A percentile compares a stretch with the other conserved stretches of the same genome.
Conservation (phyloP, 164 flowering plant genomes). For the Litsea cubeba region DNA sequence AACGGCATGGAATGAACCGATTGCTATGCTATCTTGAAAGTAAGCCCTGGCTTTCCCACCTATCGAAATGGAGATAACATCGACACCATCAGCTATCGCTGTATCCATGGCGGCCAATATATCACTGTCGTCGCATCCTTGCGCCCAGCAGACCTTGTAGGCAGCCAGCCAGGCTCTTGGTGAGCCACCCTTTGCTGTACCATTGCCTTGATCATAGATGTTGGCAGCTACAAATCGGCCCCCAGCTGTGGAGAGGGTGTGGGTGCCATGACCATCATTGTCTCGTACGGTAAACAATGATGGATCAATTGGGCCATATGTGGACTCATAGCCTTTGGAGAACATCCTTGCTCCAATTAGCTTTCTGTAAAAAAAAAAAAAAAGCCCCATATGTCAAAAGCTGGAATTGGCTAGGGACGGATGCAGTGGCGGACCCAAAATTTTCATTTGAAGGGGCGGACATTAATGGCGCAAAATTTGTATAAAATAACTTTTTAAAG, state of each 20-base stretch:
- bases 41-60: background rate
- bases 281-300: slow-evolving; percentile 7
- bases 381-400: background rate
- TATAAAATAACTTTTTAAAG: too few relatives aligned
- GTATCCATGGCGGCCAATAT: slow-evolving; percentile 20
- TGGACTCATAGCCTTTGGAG: slow-evolving; percentile 6
- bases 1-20: slow-evolving; percentile 26
- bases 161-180: slow-evolving; percentile 21
- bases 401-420: too few relatives aligned
- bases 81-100: slow-evolving; percentile 27
- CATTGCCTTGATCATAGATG: slow-evolving; percentile 10
- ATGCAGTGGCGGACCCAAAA: too few relatives aligned
- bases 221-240: slow-evolving; percentile 13
- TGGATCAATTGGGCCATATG: background rate
- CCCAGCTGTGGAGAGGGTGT: slow-evolving; percentile 19
- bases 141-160: slow-evolving; percentile 25
- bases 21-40: slow-evolving; percentile 6
- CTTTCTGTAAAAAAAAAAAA: slow-evolving; percentile 32
- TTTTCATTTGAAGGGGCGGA: too few relatives aligned
- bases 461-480: too few relatives aligned
- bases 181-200: slow-evolving; percentile 16
- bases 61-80: slow-evolving; percentile 20
- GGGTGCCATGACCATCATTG: slow-evolving; percentile 19
- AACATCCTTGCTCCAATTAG: slow-evolving; percentile 57
- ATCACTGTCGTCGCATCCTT: slow-evolving; percentile 11